phyloP scores from a whole-genome alignment of 495 filamentous ascomycete species.

The Evansstolkia leycettana region DNA sequence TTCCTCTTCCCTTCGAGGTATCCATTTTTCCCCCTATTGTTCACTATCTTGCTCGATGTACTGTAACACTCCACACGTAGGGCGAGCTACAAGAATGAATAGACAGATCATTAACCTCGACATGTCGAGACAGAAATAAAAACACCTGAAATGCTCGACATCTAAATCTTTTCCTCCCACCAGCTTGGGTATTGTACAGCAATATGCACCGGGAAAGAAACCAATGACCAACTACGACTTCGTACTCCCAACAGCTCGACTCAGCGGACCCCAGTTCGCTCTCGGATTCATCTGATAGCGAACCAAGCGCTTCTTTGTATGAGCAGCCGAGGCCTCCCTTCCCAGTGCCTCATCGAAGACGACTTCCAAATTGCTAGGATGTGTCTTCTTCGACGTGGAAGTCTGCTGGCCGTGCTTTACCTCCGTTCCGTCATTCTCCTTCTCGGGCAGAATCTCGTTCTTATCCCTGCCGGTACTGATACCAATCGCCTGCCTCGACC shows the following conservation, averaged over 20 bases:
- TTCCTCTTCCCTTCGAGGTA: no score
- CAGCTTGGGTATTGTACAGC: no score
- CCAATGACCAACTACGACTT: background rate
- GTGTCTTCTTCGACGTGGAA: conserved; percentile 1
- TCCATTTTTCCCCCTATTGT: no score
- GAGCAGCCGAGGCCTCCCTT: conserved; percentile 36
- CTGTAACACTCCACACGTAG: no score
- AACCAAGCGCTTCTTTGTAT: conserved; percentile 45
- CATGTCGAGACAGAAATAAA: no score
- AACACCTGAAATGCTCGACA: no score
- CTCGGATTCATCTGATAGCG: conserved; percentile 82
- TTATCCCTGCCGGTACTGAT: background rate
- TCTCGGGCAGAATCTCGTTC: conserved; percentile 1
- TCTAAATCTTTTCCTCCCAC: no score
- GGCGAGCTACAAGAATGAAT: no score
- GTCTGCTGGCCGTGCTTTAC: background rate
- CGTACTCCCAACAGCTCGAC: conserved; percentile 38
- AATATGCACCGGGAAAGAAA: background rate
- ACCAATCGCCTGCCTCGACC: conserved; percentile 9
- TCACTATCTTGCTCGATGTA: no score
- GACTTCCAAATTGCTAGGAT: conserved; percentile 41
- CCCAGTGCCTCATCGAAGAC: conserved; percentile 77
- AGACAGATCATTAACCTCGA: no score
- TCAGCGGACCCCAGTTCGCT: conserved; percentile 90
- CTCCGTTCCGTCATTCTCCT: conserved; percentile 3